Evolutionary conservation across 257 asterid species (phyloP), one percentile per base, ranked within the genome.

Genomic region (Primulina tabacum): DNA sequence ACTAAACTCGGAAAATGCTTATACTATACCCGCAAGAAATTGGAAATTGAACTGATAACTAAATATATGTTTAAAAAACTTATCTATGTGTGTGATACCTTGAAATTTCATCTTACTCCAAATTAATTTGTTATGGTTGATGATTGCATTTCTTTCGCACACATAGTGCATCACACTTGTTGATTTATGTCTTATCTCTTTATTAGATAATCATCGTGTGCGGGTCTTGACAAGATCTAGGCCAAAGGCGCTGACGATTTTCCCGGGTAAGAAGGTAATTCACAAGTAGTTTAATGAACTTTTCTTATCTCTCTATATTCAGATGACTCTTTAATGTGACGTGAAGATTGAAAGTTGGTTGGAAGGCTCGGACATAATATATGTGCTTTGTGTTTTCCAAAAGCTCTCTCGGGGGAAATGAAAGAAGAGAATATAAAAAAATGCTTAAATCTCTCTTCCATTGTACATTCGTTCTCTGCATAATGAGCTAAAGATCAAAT

Each of bases 201-300:
- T 73, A 75, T 69, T 85, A 92, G 97, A 87, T 78, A 84, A 86
- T 65, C 98, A 90, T 80, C 83, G 80, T 21, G 86, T 93, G 65
- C 85, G 82, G 74, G 97, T 90, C 57, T 79, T 93, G 82, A 93
- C 99, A 28, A 79, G 99, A 74, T 89, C 95, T 29, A 87, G 73
- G 81, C 80, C 91, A 52, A 93, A 82, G 60, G 96, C 96, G 47
- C 84, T 70, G 68, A 80, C 95, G 34, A 80, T 85, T 79, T 93
- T 89, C 81, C 92, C 97, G 73, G 98, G 98, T 93, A 90, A 88
- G 98, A 87, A 92, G 97, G 96, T 90, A 88, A 92, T 81, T 81
- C 73, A 81, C 78, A 71, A 67, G 68, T 77, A 71, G 75, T 55
- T 74, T 50, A 60, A 26, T 33, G 55, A 43, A 43, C 16, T 12